Evolutionary conservation across 257 asterid genomes (phyloP), one percentile per base, ranked within the genome.

Genomic region (Capsicum baccatum): DNA sequence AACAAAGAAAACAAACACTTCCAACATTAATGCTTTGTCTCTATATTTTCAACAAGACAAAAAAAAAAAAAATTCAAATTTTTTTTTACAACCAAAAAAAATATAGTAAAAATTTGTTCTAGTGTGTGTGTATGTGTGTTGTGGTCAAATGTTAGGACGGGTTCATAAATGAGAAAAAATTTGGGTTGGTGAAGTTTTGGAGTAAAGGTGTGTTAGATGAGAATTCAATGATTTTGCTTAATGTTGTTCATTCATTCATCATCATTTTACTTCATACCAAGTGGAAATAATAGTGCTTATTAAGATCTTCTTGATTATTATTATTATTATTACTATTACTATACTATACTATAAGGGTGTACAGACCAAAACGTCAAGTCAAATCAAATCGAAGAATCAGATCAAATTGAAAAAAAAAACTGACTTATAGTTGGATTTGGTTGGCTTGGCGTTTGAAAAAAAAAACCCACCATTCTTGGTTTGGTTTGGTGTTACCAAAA

Each of bases 81-180:
- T 74, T 74, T 74, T 26, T 26, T 26, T 26, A 26, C 33, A 1
- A 55, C 33, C 50, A 76, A 54, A 13, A 39, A 52, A 50, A 64
- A 11, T 44, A 64, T 26, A 64, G 17, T 37, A 68, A 68, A 83
- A 56, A 64, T 80, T 71, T 26, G 33, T 26, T 26, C 33, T 26
- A 26, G 89, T 67, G 78, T 48, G 90, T 83, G 86, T 39, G 80
- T 73, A 3, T 16, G 19, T 69, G 85, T 74, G 88, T 81, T 56
- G 87, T 79, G 79, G 90, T 66, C 79, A 87, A 85, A 71, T 73
- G 85, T 89, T 86, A 86, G 88, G 88, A n/a, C 88, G 90, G 89
- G 15, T 57, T 86, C 90, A 87, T 92, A 86, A 90, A 89, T 89
- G 89, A 68, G 19, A 78, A 52, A 57, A 57, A 13, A 84, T 59